These are phyloP conservation scores for Malus sieversii DNA, from an alignment of 306 rosid genomes.

Conservation along the genomic window DNA sequence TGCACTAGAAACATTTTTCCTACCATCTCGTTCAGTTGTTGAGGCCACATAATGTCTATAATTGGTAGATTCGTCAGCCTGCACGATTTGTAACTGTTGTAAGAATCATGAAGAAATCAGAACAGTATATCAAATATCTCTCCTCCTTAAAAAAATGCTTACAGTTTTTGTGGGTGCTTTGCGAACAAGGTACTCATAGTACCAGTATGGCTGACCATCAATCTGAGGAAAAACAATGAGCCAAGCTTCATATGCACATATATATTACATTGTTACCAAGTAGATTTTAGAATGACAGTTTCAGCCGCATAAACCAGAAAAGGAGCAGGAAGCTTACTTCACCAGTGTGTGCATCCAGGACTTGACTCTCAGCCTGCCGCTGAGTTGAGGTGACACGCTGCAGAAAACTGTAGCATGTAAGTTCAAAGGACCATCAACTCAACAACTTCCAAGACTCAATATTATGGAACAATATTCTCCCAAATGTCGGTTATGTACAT, in stretches of 20 bases:
- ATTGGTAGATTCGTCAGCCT: slow-evolving; percentile 54
- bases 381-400: slow-evolving; percentile 94
- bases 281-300: not conserved
- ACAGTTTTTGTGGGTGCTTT: slow-evolving; percentile 77
- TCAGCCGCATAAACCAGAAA: not conserved
- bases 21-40: slow-evolving; percentile 94
- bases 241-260: slow-evolving; percentile 9
- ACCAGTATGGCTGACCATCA: slow-evolving; percentile 87
- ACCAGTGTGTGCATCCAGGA: slow-evolving; percentile 71
- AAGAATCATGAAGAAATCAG: slow-evolving; percentile 20
- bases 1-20: not conserved
- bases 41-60: slow-evolving; percentile 77
- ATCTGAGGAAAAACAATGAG: slow-evolving; percentile 41
- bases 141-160: slow-evolving; percentile 16
- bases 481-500: not conserved
- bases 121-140: slow-evolving; percentile 1
- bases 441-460: not conserved
- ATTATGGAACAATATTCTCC: not conserved
- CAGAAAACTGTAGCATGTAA: slow-evolving; percentile 27
- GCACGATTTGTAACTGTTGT: slow-evolving; percentile 21
- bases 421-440: not conserved
- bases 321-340: slow-evolving; percentile 48
- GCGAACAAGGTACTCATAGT: slow-evolving; percentile 83
- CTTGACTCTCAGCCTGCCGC: slow-evolving; percentile 89
- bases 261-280: not conserved